Percentiles rank a stretch among this genome's conserved stretches.
Evolutionary conservation across 2,329 filamentous ascomycete species (phyloP).

Genomic region (Arthrobotrys sinensis): DNA sequence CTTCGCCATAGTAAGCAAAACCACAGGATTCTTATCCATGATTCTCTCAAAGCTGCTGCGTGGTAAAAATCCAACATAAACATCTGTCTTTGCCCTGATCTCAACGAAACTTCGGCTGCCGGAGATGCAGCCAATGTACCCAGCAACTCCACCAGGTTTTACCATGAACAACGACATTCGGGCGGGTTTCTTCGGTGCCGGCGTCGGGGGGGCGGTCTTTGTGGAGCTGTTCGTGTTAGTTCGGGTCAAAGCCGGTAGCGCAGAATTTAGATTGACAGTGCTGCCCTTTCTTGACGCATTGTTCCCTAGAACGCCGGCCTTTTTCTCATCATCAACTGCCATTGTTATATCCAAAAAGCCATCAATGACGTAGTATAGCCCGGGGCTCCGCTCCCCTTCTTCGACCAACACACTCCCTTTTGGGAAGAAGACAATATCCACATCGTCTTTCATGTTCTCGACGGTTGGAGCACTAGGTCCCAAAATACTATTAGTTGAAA

Average conservation of each 20-base stretch:
- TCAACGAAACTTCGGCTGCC: slow-evolving; percentile 97
- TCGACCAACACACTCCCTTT: slow-evolving; percentile 95
- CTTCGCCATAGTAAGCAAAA: slow-evolving; percentile 96
- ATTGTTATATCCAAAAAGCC: slow-evolving; percentile 95
- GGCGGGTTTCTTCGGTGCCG: slow-evolving; percentile 39
- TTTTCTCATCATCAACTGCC: slow-evolving; percentile 76
- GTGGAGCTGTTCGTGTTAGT: slow-evolving; percentile 69
- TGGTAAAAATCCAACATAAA: slow-evolving; percentile 96
- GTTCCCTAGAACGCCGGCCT: slow-evolving; percentile 58
- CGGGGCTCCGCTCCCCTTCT: slow-evolving; percentile 95
- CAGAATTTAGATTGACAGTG: slow-evolving; percentile 61
- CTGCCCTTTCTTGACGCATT: slow-evolving; percentile 44
- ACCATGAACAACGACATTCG: slow-evolving; percentile 87
- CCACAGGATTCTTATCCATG: slow-evolving; percentile 90
- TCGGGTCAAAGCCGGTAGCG: slow-evolving; percentile 69
- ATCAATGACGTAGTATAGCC: slow-evolving; percentile 96
- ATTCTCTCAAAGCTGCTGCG: slow-evolving; percentile 88
- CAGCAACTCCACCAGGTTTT: slow-evolving; percentile 93
- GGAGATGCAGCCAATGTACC: slow-evolving; percentile 93
- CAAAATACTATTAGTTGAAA: slow-evolving; percentile 77
- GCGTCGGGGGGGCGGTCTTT: slow-evolving; percentile 46
- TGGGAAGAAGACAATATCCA: slow-evolving; percentile 97
- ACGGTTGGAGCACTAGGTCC: slow-evolving; percentile 75
- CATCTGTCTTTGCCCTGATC: slow-evolving; percentile 96
- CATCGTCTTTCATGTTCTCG: slow-evolving; percentile 88